Evolutionary conservation across 164 flowering plant species (phyloP), one percentile per base, ranked within the genome.

Genomic region (Euptelea pleiosperma): DNA sequence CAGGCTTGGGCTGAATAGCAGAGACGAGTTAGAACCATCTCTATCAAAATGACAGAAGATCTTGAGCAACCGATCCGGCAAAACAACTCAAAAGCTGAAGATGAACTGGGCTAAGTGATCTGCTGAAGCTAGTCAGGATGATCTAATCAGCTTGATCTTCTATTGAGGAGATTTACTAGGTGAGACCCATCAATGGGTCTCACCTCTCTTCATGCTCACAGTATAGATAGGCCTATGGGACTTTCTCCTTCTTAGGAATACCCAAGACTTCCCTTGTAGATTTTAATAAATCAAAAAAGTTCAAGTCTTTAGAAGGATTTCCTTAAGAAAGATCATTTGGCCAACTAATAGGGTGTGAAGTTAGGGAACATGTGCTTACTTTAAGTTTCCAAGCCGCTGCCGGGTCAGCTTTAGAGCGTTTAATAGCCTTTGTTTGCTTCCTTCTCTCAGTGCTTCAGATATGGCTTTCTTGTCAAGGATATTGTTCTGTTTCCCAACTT

Each of bases 391-490:
- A 65, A 79, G 80, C 39, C 81, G 82, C 48, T 78, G 77, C 66
- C 77, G 79, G 46, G 90, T 69, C 68, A 81, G 86, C 74, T 72
- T 77, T 51, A 89, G 57, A 44, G 95, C 80, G 67, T 75, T 75
- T 50, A 55, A 51, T 61, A 92, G 56, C 73, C 87, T 78, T 65
- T 81, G 77, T 70, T 61, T 85, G 75, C 87, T 58, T 22, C 83
- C 63, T 62, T 77, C 80, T 65, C 96, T 77, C 57, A 83, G 50
- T 3, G 71, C 48, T 55, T 75, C 84, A 6, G 91, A 76, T 70
- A 92, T 74, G 15, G 63, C 60, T 57, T 79, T 85, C 73, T 87
- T 86, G 68, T 82, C 79, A 34, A 33, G 42, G 64, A 64, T 78
- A 50, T 62, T 69, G 8, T 41, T 62, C 90, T 84, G 77, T 50